A percentile compares a stretch with the other conserved stretches of the same genome.
Evolutionary conservation across 2,329 filamentous ascomycete genomes (phyloP).

Genomic region (Sarocladium kiliense): DNA sequence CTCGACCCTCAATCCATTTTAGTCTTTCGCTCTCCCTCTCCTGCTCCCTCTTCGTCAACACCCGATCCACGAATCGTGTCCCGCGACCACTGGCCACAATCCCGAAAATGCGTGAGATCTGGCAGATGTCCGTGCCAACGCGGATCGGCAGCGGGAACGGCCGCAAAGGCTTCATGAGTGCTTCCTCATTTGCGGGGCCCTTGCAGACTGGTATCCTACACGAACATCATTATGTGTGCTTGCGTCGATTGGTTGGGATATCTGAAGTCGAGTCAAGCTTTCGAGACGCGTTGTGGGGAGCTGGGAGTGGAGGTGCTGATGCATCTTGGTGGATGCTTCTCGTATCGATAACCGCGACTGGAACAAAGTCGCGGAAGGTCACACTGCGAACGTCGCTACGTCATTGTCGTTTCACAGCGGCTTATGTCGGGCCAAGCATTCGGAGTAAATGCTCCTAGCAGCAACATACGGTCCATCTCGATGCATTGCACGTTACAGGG

Average conservation of each 20-base stretch:
- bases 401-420: slow-evolving; percentile 4
- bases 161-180: slow-evolving; percentile 25
- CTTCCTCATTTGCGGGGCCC: not conserved
- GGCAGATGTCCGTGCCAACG: slow-evolving; percentile 77
- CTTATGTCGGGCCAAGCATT: not conserved
- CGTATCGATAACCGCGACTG: not conserved
- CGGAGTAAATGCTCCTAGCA: not conserved
- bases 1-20: not conserved
- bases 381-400: not conserved
- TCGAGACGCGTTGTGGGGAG: slow-evolving; percentile 1
- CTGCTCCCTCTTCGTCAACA: slow-evolving; percentile 40
- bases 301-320: not conserved
- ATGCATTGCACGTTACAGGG: not conserved
- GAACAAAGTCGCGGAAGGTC: not conserved
- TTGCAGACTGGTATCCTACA: too few species aligned
- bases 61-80: slow-evolving; percentile 39
- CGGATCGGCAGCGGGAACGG: slow-evolving; percentile 61
- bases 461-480: not conserved
- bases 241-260: too few species aligned
- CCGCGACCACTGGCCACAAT: slow-evolving; percentile 42
- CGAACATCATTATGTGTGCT: too few species aligned
- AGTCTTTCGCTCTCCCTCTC: not conserved
- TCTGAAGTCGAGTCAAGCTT: slow-evolving; percentile 3
- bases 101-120: slow-evolving; percentile 56
- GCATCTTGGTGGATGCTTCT: not conserved